Evolutionary conservation across 1,139 yeast species (phyloP), one percentile per base, ranked within the genome.

Genomic region (Hemisphaericaspora subhashii): DNA sequence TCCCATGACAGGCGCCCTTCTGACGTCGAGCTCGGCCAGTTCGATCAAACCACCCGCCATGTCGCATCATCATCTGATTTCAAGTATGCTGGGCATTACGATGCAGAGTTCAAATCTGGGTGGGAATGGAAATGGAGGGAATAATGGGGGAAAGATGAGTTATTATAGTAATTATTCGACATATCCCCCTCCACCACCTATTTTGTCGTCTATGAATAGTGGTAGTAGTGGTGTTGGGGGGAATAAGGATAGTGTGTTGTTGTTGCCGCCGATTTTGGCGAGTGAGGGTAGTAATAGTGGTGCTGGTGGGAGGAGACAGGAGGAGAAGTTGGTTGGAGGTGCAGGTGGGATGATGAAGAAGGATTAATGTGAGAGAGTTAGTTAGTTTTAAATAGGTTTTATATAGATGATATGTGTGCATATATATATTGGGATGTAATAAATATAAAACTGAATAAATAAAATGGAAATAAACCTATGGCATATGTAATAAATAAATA

Each of bases 181-280:
- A 2, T 44, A 46, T 38, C 48, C 51, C 14, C 50, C 51, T 11
- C 51, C 50, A 23, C 45, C 47, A 5, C 50, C 48, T 11, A 43
- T 43, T 13, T 32, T 42, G 21, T 40, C 45, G 1, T 26, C 43
- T 8, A 41, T 32, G 26, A 32, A 13, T 21, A 32, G 22, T 14
- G 31, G 22, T 2, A 13, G 18, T 7, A 11, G 11, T 29, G 32
- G 32, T 17, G 32, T 13, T 11, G 15, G 22, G n/a, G 23, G 15
- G 12, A 23, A 21, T 3, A 39, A 40, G 18, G 25, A 29, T 13
- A 43, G 35, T 33, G 39, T 46, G 12, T 36, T 40, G 14, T 22
- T 46, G 22, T 39, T 46, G 32, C 50, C 51, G 3, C 52, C 52
- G 3, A 43, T 48, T 28, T 33, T 37, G 12, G 34, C 41, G n/a